phyloP scores from a whole-genome alignment of 352 stramenopile genomes.

The Globisporangium paddicum region DNA sequence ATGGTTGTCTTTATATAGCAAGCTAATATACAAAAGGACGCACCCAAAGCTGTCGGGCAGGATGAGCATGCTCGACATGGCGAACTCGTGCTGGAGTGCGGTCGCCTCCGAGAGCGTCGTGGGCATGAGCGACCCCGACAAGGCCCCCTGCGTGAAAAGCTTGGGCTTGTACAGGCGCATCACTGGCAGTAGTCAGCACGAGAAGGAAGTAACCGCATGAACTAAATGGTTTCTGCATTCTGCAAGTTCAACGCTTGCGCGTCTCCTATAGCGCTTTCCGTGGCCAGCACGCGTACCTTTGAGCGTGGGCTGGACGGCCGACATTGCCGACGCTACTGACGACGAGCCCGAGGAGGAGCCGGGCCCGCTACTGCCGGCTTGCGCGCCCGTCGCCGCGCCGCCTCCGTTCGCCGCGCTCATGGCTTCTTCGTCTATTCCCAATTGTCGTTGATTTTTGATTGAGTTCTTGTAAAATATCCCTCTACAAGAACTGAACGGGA shows the following conservation, averaged over 20 bases:
- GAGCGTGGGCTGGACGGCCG: constrained; percentile 59
- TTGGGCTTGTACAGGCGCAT: constrained; percentile 91
- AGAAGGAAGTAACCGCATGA: neutral
- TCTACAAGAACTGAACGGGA: no score
- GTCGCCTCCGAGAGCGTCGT: constrained; percentile 43
- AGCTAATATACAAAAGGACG: neutral
- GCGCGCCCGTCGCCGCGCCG: neutral
- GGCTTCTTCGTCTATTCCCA: neutral
- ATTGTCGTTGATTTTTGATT: neutral
- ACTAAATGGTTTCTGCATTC: neutral
- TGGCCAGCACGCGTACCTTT: constrained; percentile 39
- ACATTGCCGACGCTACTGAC: neutral
- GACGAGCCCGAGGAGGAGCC: constrained; percentile 12
- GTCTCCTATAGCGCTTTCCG: neutral
- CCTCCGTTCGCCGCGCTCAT: constrained; percentile 3
- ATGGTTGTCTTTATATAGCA: neutral
- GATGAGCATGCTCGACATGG: constrained; percentile 86
- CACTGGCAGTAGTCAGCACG: constrained; percentile 35
- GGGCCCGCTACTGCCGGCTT: constrained; percentile 7
- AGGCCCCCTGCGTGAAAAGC: constrained; percentile 58
- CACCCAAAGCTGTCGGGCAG: constrained; percentile 90
- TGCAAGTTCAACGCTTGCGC: neutral
- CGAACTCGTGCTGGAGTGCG: constrained; percentile 71
- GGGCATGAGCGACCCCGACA: constrained; percentile 53
- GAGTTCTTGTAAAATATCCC: no score